Percentiles rank a stretch among this genome's conserved stretches.
Evolutionary conservation across 2,329 filamentous ascomycete genomes (phyloP).

Genomic region (Calonectria pteridis): DNA sequence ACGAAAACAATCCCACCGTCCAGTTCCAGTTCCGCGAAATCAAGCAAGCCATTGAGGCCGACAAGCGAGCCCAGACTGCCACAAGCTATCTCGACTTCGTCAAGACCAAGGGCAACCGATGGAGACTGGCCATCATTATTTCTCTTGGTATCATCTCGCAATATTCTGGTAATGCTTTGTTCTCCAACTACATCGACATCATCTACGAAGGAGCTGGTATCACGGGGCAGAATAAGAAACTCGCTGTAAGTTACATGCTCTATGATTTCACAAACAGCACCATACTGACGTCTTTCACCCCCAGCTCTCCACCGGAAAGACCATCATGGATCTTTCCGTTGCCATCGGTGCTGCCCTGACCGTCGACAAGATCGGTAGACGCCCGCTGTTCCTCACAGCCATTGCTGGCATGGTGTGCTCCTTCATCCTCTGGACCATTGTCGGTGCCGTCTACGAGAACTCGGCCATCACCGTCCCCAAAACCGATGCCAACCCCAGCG

Average conservation of each 20-base stretch:
- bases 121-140: slow-evolving; percentile 71
- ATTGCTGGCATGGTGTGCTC: slow-evolving; percentile 62
- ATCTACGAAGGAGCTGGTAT: slow-evolving; percentile 74
- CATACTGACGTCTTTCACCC: slow-evolving; percentile 15
- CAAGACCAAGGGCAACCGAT: slow-evolving; percentile 72
- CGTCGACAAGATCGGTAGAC: slow-evolving; percentile 64
- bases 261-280: background rate
- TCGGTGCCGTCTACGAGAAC: slow-evolving; percentile 65
- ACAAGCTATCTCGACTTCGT: slow-evolving; percentile 72
- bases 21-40: slow-evolving; percentile 77
- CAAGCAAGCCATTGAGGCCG: slow-evolving; percentile 71
- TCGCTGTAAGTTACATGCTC: slow-evolving; percentile 55
- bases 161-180: slow-evolving; percentile 75
- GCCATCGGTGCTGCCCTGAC: slow-evolving; percentile 65
- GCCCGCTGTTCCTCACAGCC: slow-evolving; percentile 65
- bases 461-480: slow-evolving; percentile 41
- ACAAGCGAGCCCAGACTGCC: slow-evolving; percentile 61
- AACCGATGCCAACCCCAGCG: slow-evolving; percentile 35
- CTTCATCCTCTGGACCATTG: slow-evolving; percentile 64
- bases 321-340: slow-evolving; percentile 69
- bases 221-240: slow-evolving; percentile 66
- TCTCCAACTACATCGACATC: slow-evolving; percentile 75
- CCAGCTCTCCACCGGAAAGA: slow-evolving; percentile 66
- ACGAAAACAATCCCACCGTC: slow-evolving; percentile 69
- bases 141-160: slow-evolving; percentile 76